A percentile compares a stretch with the other conserved stretches of the same genome.
Conservation (phyloP, 2,329 filamentous ascomycete genomes). For the Clonostachys solani region DNA sequence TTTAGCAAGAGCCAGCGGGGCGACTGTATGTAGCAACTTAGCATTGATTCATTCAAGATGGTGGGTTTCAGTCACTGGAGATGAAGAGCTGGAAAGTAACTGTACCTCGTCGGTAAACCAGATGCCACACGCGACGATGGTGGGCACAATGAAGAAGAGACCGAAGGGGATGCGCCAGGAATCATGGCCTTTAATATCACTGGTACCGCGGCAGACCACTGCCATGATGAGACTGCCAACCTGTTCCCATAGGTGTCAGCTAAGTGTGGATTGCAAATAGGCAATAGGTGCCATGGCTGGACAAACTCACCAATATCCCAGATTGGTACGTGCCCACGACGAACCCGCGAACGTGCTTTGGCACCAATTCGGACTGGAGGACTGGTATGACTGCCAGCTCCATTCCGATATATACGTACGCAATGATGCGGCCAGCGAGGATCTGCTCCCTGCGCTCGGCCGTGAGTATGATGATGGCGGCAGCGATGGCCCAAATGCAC, state of each 20-base stretch:
- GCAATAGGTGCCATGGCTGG: not conserved
- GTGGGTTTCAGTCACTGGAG: too few relatives aligned
- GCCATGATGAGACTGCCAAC: slow-evolving; percentile 14
- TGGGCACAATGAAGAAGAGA: slow-evolving; percentile 20
- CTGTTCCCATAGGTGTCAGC: not conserved
- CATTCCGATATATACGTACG: slow-evolving; percentile 18
- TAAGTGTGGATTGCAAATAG: not conserved
- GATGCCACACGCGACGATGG: slow-evolving; percentile 16
- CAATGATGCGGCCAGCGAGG: not conserved
- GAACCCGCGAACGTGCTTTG: slow-evolving; percentile 16
- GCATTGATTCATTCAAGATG: too few relatives aligned
- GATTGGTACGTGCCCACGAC: slow-evolving; percentile 18
- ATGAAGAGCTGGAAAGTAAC: slow-evolving; percentile 1
- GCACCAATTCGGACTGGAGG: slow-evolving; percentile 16
- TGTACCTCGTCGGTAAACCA: slow-evolving; percentile 25
- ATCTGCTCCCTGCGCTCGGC: not conserved
- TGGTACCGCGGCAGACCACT: slow-evolving; percentile 18
- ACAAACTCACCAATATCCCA: slow-evolving; percentile 14
- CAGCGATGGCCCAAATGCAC: slow-evolving; percentile 1
- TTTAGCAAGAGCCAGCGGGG: slow-evolving; percentile 20
- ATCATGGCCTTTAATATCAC: slow-evolving; percentile 15
- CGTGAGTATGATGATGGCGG: slow-evolving; percentile 7
- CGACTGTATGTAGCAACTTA: slow-evolving; percentile 10
- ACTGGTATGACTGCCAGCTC: slow-evolving; percentile 21
- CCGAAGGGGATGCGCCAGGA: slow-evolving; percentile 26